These are phyloP conservation scores for Geosiphon pyriformis DNA, from an alignment of 192 early-diverging fungal genomes.

Conservation along the genomic window DNA sequence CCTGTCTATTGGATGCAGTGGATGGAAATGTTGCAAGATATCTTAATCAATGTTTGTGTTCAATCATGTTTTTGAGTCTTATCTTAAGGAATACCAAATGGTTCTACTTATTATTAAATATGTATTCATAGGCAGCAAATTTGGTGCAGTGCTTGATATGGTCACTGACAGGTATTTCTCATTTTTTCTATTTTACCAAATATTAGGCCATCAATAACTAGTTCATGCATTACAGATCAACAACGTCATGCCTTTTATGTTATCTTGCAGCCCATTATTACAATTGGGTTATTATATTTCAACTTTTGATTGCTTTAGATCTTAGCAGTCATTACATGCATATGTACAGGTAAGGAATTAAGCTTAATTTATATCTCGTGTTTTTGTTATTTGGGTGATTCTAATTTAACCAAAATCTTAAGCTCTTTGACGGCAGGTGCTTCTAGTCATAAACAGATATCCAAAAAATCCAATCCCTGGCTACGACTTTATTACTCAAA, in stretches of 20 bases:
- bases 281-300: slow-evolving; percentile 70
- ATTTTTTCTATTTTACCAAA: background rate
- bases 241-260: slow-evolving; percentile 87
- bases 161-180: slow-evolving; percentile 82
- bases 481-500: slow-evolving; percentile 90
- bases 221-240: slow-evolving; percentile 49
- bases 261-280: slow-evolving; percentile 72
- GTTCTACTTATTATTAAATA: too few species aligned
- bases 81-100: too few species aligned
- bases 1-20: slow-evolving; percentile 88
- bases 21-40: slow-evolving; percentile 95
- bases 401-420: slow-evolving; percentile 4
- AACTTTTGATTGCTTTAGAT: slow-evolving; percentile 88
- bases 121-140: slow-evolving; percentile 62
- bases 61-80: too few species aligned
- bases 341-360: slow-evolving; percentile 76
- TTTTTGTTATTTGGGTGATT: background rate
- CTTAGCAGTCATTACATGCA: slow-evolving; percentile 98
- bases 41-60: slow-evolving; percentile 76
- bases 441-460: slow-evolving; percentile 87
- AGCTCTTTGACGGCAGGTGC: slow-evolving; percentile 79
- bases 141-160: slow-evolving; percentile 98
- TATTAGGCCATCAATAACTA: too few species aligned
- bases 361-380: background rate
- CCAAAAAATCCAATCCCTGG: slow-evolving; percentile 64